Conservation (phyloP, 768 basidiomycete genomes). For the Naematelia aurantialba region DNA sequence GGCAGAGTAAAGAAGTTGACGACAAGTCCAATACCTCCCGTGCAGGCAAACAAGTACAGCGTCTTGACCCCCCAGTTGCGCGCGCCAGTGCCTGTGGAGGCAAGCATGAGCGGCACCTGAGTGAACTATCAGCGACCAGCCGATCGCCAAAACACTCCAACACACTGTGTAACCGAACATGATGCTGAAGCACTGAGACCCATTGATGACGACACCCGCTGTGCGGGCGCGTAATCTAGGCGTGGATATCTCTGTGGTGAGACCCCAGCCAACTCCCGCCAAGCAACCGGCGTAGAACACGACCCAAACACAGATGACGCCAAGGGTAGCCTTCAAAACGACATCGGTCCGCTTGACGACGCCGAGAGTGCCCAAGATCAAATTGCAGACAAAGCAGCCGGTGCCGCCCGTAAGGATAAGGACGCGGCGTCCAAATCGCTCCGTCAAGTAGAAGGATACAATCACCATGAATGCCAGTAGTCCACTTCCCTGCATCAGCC, state of each 20-base stretch:
- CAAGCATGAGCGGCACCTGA: slow-evolving; percentile 15
- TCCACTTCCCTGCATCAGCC: neutral
- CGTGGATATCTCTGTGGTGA: slow-evolving; percentile 10
- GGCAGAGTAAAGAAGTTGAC: slow-evolving; percentile 17
- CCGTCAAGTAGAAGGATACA: slow-evolving; percentile 14
- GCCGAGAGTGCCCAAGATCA: slow-evolving; percentile 9
- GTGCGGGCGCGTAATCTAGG: slow-evolving; percentile 10
- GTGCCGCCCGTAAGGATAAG: slow-evolving; percentile 10
- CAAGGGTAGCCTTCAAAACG: slow-evolving; percentile 10
- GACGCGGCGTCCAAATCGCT: slow-evolving; percentile 9
- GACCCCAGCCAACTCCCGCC: slow-evolving; percentile 9
- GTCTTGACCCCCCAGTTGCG: slow-evolving; percentile 29
- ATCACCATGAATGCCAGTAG: slow-evolving; percentile 13
- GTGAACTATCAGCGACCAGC: neutral
- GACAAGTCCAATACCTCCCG: slow-evolving; percentile 16
- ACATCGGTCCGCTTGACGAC: slow-evolving; percentile 3
- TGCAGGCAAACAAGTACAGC: slow-evolving; percentile 22
- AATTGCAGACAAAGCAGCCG: slow-evolving; percentile 13
- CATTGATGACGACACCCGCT: slow-evolving; percentile 15
- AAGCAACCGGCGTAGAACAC: slow-evolving; percentile 13
- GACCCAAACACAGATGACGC: slow-evolving; percentile 10
- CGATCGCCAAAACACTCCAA: neutral
- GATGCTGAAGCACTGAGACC: slow-evolving; percentile 13
- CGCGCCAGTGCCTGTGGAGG: slow-evolving; percentile 8
- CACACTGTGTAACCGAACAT: slow-evolving; percentile 15